Evolutionary conservation across 2,329 filamentous ascomycete species (phyloP), one percentile per base, ranked within the genome.

Genomic region (Colletotrichum falcatum): DNA sequence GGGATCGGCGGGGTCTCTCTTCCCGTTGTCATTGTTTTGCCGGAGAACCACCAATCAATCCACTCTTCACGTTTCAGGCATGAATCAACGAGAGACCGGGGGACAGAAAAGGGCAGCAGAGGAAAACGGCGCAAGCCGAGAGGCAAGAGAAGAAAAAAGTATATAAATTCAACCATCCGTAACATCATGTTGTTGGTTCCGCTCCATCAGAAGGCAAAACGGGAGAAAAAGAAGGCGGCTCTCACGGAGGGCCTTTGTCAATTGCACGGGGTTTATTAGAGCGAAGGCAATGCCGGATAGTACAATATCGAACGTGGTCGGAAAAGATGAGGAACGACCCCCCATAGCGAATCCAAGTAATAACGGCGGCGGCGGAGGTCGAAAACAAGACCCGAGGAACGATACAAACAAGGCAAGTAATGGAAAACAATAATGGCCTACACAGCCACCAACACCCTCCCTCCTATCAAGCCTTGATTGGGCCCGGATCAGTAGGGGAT

Each of bases 401-500:
- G 37, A 20, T 11, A 20, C n/a, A 49, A 2, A 20, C n/a, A 49
- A 2, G 14, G 12, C 9, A 48, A 33, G 28, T 5, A 1, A 35
- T 16, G 26, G 9, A 26, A 59, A 44, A 30, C 18, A 23, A 51
- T 1, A 51, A 18, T 11, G 16, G 11, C 26, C 48, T 8, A 8
- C 26, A 18, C 11, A 6, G 26, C 46, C 23, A 49, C 46, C 46
- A 26, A n/a, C 23, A 26, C 46, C 33, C 26, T n/a, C n/a, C n/a
- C 12, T 20, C 14, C 11, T 5, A 7, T 23, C 20, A 46, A 23
- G 44, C n/a, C 1, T 16, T 7, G n/a, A n/a, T n/a, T 16, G 20
- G 30, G 5, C 28, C 23, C 12, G 7, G 48, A 42, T 56, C 46
- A 97, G 79, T 97, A 98, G 42, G 96, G 96, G 80, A 99, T 99